Evolutionary conservation across 805 yeast species (phyloP).

Genomic region (Cyberlindnera subsufficiens): DNA sequence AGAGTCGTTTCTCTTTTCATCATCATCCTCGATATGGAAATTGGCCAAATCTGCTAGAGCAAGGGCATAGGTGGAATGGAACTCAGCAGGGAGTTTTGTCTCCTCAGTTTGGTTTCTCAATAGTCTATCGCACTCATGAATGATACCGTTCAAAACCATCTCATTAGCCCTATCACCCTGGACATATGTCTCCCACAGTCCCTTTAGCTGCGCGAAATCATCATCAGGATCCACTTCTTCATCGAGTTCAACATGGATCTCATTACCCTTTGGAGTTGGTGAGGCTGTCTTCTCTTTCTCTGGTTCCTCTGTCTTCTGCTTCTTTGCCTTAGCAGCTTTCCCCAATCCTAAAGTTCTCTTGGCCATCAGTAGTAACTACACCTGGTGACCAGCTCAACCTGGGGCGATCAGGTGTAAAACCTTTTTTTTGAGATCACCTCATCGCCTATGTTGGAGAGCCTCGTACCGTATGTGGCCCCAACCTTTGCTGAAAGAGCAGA

Average conservation of each 20-base stretch:
- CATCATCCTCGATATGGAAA: conserved; percentile 43
- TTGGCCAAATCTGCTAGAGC: conserved; percentile 61
- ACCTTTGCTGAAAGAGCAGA: too few species aligned
- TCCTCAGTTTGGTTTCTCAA: conserved; percentile 37
- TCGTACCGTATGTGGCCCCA: too few species aligned
- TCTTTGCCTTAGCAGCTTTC: conserved; percentile 45
- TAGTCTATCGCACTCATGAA: conserved; percentile 88
- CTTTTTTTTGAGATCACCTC: too few species aligned
- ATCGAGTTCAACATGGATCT: conserved; percentile 60
- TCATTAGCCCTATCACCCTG: conserved; percentile 55
- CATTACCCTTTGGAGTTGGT: conserved; percentile 28
- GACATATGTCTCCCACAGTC: conserved; percentile 62
- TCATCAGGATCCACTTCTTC: conserved; percentile 71
- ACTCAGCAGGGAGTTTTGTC: conserved; percentile 38
- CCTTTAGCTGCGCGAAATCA: conserved; percentile 70
- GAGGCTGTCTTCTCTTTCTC: conserved; percentile 12
- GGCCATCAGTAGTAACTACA: conserved; percentile 32
- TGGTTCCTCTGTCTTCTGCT: conserved; percentile 25
- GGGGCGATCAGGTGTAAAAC: too few species aligned
- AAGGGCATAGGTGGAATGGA: conserved; percentile 69
- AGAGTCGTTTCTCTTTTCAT: conserved; percentile 20
- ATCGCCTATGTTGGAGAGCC: too few species aligned
- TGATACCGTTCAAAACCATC: conserved; percentile 68
- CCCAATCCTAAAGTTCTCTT: conserved; percentile 67
- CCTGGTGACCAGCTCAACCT: too few species aligned